Evolutionary conservation across 495 filamentous ascomycete genomes (phyloP).

Genomic region (Physcia stellaris): DNA sequence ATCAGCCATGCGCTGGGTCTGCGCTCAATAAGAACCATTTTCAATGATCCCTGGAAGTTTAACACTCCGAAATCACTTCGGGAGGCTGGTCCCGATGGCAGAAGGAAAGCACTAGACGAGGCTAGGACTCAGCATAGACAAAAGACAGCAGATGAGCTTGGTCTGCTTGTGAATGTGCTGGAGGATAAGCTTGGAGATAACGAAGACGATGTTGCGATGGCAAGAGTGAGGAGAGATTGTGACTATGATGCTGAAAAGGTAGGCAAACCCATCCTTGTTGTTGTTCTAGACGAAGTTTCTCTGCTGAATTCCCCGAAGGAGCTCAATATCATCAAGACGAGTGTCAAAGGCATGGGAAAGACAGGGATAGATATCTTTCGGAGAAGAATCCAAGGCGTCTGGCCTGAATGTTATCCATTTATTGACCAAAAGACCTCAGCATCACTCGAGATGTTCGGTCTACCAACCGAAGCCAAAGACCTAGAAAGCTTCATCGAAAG

Average conservation of each 20-base stretch:
- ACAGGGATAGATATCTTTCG: slow-evolving; percentile 22
- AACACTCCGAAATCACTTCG: slow-evolving; percentile 15
- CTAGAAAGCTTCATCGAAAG: slow-evolving; percentile 16
- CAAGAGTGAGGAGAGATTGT: slow-evolving; percentile 7
- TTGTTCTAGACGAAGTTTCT: no score
- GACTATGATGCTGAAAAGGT: slow-evolving; percentile 6
- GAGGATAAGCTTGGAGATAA: slow-evolving; percentile 5
- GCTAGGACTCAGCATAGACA: slow-evolving; percentile 17
- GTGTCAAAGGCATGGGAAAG: slow-evolving; percentile 21
- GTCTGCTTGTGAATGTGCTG: slow-evolving; percentile 7
- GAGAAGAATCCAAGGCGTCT: slow-evolving; percentile 19
- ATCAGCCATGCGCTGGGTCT: slow-evolving; percentile 21
- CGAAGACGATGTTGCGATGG: slow-evolving; percentile 9
- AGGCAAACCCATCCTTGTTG: background rate
- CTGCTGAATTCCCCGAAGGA: slow-evolving; percentile 1
- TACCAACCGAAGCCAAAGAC: slow-evolving; percentile 14
- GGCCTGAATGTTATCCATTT: slow-evolving; percentile 18
- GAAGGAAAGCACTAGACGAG: slow-evolving; percentile 10
- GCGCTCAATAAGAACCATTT: slow-evolving; percentile 21
- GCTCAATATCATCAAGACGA: slow-evolving; percentile 12
- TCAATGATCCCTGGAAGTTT: slow-evolving; percentile 21
- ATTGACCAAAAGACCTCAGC: slow-evolving; percentile 17
- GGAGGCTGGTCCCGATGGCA: slow-evolving; percentile 13
- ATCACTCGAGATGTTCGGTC: slow-evolving; percentile 16
- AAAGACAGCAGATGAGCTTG: slow-evolving; percentile 15